Conservation (phyloP, 208 protist species). For the Leishmania arabica region DNA sequence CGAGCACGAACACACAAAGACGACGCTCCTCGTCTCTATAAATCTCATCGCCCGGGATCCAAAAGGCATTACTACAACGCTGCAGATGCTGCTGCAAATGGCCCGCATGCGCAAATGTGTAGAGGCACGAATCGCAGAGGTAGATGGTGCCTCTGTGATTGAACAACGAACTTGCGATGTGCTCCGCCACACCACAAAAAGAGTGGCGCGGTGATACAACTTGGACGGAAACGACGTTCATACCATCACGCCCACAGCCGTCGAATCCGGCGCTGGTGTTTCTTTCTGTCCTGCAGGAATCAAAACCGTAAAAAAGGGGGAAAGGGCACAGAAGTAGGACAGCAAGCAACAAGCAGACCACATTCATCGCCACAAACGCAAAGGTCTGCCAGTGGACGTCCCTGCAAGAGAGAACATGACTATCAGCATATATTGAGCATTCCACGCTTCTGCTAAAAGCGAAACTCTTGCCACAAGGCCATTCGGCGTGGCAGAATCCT, state of each 20-base stretch:
- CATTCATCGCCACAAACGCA: not conserved
- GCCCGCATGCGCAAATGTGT: constrained; percentile 25
- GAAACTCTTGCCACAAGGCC: not conserved
- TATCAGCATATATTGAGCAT: not conserved
- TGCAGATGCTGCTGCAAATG: constrained; percentile 51
- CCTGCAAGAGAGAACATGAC: not conserved
- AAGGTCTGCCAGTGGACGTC: not conserved
- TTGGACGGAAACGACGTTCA: constrained; percentile 11
- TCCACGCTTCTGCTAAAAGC: not conserved
- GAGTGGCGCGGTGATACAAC: constrained; percentile 42
- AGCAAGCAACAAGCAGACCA: not conserved
- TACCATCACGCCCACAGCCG: not conserved
- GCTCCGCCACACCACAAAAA: constrained; percentile 32
- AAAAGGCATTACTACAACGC: constrained; percentile 54
- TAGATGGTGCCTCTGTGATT: constrained; percentile 29
- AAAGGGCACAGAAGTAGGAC: not conserved
- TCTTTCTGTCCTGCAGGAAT: not conserved
- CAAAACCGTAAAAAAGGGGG: not conserved
- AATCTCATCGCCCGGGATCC: constrained; percentile 72
- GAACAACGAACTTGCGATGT: constrained; percentile 19
- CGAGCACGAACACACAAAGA: constrained; percentile 63
- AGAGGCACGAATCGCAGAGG: constrained; percentile 72
- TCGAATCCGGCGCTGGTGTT: not conserved
- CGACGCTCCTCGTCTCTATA: constrained; percentile 39
- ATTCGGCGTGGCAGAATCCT: not conserved